Evolutionary conservation across 2,329 filamentous ascomycete species (phyloP).

Genomic region (Trichoderma pleuroti): DNA sequence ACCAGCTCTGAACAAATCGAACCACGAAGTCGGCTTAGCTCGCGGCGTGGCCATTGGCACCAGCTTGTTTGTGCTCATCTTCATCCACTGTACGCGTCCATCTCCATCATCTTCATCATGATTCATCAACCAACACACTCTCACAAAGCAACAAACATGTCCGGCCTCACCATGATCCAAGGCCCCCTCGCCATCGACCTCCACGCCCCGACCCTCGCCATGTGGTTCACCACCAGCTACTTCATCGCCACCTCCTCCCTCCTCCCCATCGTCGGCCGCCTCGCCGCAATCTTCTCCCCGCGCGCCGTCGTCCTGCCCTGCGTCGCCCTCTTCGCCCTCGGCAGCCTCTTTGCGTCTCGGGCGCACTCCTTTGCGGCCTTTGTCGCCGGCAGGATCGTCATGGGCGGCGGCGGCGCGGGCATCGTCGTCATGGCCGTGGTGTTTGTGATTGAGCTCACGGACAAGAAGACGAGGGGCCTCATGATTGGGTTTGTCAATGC

Average conservation of each 20-base stretch:
- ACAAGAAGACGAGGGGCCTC: slow-evolving; percentile 63
- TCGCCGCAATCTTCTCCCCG: slow-evolving; percentile 71
- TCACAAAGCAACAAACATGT: slow-evolving; percentile 63
- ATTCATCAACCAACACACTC: not conserved
- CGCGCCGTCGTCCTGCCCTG: slow-evolving; percentile 58
- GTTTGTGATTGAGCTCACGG: slow-evolving; percentile 69
- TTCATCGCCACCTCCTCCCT: slow-evolving; percentile 60
- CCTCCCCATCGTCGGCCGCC: slow-evolving; percentile 66
- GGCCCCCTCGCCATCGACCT: slow-evolving; percentile 72
- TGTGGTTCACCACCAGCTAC: slow-evolving; percentile 80
- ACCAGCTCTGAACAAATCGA: not conserved
- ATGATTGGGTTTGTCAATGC: slow-evolving; percentile 73
- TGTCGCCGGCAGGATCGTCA: slow-evolving; percentile 63
- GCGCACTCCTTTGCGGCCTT: slow-evolving; percentile 60
- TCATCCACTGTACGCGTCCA: slow-evolving; percentile 20
- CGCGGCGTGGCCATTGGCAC: not conserved
- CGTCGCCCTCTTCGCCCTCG: slow-evolving; percentile 54
- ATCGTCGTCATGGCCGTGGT: slow-evolving; percentile 72
- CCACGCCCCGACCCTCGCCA: slow-evolving; percentile 66
- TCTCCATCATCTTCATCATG: not conserved
- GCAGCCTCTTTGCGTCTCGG: slow-evolving; percentile 54
- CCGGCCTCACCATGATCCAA: slow-evolving; percentile 77
- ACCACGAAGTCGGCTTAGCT: not conserved
- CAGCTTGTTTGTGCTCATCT: slow-evolving; percentile 29
- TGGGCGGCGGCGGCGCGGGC: slow-evolving; percentile 67